phyloP scores from a whole-genome alignment of 169 alveolate species.

The Cryptosporidium ubiquitum region DNA sequence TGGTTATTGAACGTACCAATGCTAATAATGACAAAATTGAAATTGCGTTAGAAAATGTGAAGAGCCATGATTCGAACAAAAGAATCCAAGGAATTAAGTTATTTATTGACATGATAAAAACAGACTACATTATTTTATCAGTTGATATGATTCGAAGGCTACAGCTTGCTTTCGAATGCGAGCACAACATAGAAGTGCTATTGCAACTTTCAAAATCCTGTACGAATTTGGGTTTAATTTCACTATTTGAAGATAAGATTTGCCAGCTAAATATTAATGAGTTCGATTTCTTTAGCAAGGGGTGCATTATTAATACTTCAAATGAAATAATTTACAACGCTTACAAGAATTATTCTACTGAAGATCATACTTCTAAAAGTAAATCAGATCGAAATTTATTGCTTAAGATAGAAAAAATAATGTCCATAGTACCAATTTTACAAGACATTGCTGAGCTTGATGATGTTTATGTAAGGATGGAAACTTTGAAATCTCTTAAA shows the following conservation, averaged over 20 bases:
- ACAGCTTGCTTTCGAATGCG: slow-evolving; percentile 45
- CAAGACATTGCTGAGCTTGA: slow-evolving; percentile 72
- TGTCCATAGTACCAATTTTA: slow-evolving; percentile 25
- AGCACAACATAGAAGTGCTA: slow-evolving; percentile 46
- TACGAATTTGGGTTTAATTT: slow-evolving; percentile 32
- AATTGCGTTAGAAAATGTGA: slow-evolving; percentile 15
- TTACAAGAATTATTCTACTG: background rate
- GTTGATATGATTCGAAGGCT: background rate
- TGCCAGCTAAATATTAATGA: background rate
- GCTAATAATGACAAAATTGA: background rate
- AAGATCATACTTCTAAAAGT: background rate
- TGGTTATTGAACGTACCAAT: background rate
- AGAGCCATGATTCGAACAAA: slow-evolving; percentile 15
- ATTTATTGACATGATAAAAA: slow-evolving; percentile 3
- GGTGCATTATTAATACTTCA: background rate
- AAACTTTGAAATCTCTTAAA: slow-evolving; percentile 53
- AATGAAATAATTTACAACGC: background rate
- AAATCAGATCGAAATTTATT: background rate
- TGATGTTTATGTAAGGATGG: slow-evolving; percentile 55
- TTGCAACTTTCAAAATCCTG: slow-evolving; percentile 32
- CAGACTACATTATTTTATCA: background rate
- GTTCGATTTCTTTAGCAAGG: slow-evolving; percentile 9
- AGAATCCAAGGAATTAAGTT: slow-evolving; percentile 32
- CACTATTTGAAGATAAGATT: slow-evolving; percentile 13
- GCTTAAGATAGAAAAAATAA: slow-evolving; percentile 13